Conservation (phyloP, 257 asterid species). For the Nicotiana paniculata region DNA sequence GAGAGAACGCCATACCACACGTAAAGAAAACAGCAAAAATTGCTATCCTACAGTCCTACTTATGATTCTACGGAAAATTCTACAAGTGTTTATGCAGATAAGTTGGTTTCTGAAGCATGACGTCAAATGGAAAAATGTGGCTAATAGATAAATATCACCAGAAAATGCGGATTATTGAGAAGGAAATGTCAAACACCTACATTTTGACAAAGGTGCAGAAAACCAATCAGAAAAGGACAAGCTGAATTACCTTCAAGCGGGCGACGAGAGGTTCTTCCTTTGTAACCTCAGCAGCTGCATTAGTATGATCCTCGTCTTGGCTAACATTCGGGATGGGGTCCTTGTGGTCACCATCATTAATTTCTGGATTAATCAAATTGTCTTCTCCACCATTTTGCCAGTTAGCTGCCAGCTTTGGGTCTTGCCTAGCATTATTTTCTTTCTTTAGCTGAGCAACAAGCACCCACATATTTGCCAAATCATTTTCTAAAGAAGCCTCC, state of each 20-base stretch:
- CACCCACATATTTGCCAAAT: constrained; percentile 99
- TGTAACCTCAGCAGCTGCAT: constrained; percentile 34
- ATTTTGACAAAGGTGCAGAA: neutral
- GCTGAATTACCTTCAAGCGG: constrained; percentile 63
- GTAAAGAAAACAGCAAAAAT: neutral
- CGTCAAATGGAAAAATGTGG: neutral
- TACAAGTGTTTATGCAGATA: neutral
- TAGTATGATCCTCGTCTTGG: constrained; percentile 27
- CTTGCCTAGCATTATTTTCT: constrained; percentile 44
- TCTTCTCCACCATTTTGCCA: constrained; percentile 30
- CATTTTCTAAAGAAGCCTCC: constrained; percentile 88
- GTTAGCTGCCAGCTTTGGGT: constrained; percentile 27
- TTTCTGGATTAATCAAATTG: constrained; percentile 29
- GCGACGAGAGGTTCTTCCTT: constrained; percentile 87
- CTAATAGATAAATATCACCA: neutral
- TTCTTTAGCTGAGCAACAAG: constrained; percentile 94
- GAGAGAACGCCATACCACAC: neutral
- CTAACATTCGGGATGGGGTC: constrained; percentile 29
- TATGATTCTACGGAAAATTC: neutral
- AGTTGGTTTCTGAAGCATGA: neutral
- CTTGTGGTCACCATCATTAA: constrained; percentile 33
- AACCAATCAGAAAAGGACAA: constrained; percentile 1
- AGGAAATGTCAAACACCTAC: neutral
- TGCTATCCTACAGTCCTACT: neutral
- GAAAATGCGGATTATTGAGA: neutral